Conservation (phyloP, 352 stramenopile genomes). For the Globisporangium emineosum region DNA sequence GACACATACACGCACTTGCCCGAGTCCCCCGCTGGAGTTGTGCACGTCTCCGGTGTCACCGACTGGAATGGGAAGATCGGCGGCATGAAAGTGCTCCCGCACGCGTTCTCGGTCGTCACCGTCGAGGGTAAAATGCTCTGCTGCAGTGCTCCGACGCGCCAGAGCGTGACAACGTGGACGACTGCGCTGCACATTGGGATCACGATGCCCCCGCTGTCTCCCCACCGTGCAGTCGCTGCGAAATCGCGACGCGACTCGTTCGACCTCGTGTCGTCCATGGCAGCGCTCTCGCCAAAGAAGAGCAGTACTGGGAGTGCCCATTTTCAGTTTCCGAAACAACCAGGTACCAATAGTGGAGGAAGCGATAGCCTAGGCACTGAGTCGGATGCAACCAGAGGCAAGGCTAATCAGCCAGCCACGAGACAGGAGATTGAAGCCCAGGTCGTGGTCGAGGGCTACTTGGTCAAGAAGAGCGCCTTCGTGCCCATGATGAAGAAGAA, state of each 20-base stretch:
- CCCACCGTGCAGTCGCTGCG: constrained; percentile 60
- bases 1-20: constrained; percentile 53
- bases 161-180: constrained; percentile 68
- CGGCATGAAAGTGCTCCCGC: constrained; percentile 44
- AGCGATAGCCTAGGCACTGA: neutral
- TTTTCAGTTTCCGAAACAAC: constrained; percentile 10
- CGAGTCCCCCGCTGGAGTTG: constrained; percentile 47
- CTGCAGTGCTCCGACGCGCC: constrained; percentile 58
- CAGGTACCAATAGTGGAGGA: too few species aligned
- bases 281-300: constrained; percentile 11
- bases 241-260: constrained; percentile 70
- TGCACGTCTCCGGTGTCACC: constrained; percentile 55
- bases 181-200: constrained; percentile 66
- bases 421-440: constrained; percentile 5
- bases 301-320: constrained; percentile 3
- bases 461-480: constrained; percentile 48
- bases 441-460: constrained; percentile 49
- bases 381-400: neutral
- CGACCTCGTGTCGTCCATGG: constrained; percentile 41
- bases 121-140: constrained; percentile 67
- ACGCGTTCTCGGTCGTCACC: constrained; percentile 58
- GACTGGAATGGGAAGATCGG: constrained; percentile 69
- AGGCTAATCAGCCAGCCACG: neutral
- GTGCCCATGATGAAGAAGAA: constrained; percentile 61
- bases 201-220: constrained; percentile 74